Conservation (phyloP, 495 filamentous ascomycete genomes). For the Neurospora cerealis region DNA sequence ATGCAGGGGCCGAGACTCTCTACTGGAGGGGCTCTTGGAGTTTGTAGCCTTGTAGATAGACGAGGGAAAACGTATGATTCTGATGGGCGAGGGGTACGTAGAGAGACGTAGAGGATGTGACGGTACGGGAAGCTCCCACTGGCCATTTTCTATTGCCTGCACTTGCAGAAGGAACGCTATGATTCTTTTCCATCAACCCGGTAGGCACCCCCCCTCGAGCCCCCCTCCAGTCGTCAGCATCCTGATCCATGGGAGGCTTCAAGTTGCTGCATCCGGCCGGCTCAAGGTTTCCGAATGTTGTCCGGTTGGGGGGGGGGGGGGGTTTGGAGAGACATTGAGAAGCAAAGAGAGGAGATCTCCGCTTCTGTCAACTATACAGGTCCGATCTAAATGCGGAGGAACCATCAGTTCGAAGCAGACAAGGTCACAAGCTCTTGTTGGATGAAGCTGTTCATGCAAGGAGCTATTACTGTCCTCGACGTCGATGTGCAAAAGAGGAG, state of each 20-base stretch:
- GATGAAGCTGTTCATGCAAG: neutral
- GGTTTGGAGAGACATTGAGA: neutral
- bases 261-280: neutral
- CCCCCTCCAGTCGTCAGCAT: neutral
- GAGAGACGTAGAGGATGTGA: neutral
- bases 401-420: neutral
- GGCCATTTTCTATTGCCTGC: neutral
- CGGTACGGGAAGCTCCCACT: neutral
- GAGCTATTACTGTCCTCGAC: neutral
- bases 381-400: neutral
- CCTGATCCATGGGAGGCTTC: neutral
- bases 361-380: neutral
- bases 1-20: neutral
- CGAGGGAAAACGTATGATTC: conserved; percentile 11
- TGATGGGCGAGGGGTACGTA: neutral
- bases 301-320: neutral
- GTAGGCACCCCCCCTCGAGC: neutral
- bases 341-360: neutral
- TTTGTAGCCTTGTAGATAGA: neutral
- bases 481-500: neutral
- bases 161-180: neutral
- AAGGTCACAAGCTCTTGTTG: neutral
- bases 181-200: neutral
- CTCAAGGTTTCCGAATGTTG: neutral
- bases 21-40: neutral